Evolutionary conservation across 176 grass and related monocot species (phyloP).

Genomic region (Aegilops bicornis): DNA sequence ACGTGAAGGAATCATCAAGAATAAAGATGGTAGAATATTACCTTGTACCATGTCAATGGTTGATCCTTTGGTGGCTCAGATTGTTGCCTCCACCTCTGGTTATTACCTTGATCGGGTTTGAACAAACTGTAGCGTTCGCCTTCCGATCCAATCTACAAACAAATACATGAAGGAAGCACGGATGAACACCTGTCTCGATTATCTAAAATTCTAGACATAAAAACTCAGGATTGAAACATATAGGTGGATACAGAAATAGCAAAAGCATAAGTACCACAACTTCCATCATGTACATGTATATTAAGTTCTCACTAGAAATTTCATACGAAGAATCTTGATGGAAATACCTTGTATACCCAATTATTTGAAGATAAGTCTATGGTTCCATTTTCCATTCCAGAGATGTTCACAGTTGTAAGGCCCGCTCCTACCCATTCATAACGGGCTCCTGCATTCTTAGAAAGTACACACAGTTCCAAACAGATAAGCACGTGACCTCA

Average conservation of each 20-base stretch:
- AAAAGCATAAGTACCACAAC: background rate
- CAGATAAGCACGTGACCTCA: background rate
- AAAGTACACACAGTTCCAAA: constrained; percentile 28
- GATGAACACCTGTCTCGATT: constrained; percentile 13
- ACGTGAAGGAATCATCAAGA: background rate
- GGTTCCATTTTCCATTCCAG: constrained; percentile 45
- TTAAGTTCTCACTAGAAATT: background rate
- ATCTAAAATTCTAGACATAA: constrained; percentile 3
- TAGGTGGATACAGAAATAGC: background rate
- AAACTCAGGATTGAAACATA: constrained; percentile 15
- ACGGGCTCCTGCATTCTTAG: constrained; percentile 76
- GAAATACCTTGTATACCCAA: constrained; percentile 78
- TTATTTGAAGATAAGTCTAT: constrained; percentile 61
- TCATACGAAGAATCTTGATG: background rate
- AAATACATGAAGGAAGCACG: constrained; percentile 14
- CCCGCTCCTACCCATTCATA: constrained; percentile 97
- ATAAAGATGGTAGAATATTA: constrained; percentile 29
- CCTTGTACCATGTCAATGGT: constrained; percentile 97
- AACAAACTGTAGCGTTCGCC: constrained; percentile 78
- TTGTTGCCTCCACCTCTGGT: constrained; percentile 54
- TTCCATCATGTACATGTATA: constrained; percentile 21
- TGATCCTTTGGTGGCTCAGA: constrained; percentile 72
- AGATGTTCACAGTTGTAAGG: constrained; percentile 68
- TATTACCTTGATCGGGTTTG: constrained; percentile 40
- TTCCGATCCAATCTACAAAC: constrained; percentile 81